phyloP scores from a whole-genome alignment of 768 basidiomycete species.

The Rubroboletus pulcherrimus region DNA sequence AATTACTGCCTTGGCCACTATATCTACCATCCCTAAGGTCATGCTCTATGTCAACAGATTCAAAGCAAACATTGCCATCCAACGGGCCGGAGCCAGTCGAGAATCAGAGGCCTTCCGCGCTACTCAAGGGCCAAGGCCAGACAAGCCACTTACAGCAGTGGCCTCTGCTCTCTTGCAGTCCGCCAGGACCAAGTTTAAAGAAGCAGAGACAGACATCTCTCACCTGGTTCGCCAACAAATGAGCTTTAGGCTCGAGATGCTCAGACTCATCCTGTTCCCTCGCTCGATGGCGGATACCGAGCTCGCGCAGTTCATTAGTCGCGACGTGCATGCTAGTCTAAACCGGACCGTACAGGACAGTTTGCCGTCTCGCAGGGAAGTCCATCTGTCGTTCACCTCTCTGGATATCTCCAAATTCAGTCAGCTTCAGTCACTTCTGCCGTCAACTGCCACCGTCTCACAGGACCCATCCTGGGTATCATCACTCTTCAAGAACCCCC shows the following conservation, averaged over 20 bases:
- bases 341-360: conserved; percentile 56
- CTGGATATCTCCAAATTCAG: conserved; percentile 72
- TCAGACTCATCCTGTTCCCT: conserved; percentile 74
- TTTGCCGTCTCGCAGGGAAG: conserved; percentile 53
- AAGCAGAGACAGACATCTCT: conserved; percentile 55
- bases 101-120: conserved; percentile 76
- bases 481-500: conserved; percentile 53
- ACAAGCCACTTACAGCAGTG: conserved; percentile 80
- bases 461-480: conserved; percentile 59
- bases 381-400: conserved; percentile 70
- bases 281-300: conserved; percentile 76
- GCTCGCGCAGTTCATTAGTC: conserved; percentile 70
- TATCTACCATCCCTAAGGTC: conserved; percentile 75
- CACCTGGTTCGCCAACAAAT: conserved; percentile 70
- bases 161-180: conserved; percentile 80
- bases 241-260: conserved; percentile 58
- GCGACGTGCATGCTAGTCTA: conserved; percentile 65
- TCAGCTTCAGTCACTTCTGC: conserved; percentile 51
- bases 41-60: conserved; percentile 74
- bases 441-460: conserved; percentile 34
- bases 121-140: conserved; percentile 68
- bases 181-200: conserved; percentile 66
- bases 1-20: conserved; percentile 62
- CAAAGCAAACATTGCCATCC: conserved; percentile 64
- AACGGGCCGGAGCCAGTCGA: conserved; percentile 70